These are phyloP conservation scores for Arabidopsis suecica DNA, from an alignment of 345 rosid species.

Conservation along the genomic window DNA sequence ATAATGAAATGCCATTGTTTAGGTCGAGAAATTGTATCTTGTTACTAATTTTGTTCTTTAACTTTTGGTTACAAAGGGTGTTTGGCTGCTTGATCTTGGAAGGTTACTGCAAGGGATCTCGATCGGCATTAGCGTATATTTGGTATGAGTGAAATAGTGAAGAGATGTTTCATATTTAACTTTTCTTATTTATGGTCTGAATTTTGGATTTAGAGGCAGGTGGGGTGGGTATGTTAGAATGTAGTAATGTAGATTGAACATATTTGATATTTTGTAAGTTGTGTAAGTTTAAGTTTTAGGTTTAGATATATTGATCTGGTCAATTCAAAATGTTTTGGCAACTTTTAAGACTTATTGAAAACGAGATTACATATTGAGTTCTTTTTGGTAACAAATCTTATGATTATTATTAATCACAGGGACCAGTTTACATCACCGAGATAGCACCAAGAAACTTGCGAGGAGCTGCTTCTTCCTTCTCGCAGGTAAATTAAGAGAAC, in stretches of 20 bases:
- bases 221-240: too few species aligned
- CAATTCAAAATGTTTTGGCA: neutral
- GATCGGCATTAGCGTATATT: constrained; percentile 70
- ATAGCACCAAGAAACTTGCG: constrained; percentile 40
- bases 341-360: neutral
- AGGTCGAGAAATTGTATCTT: neutral
- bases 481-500: constrained; percentile 32
- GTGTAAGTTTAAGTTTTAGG: neutral
- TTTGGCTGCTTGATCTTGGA: constrained; percentile 70
- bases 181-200: neutral
- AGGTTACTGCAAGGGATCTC: constrained; percentile 70
- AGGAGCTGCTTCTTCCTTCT: constrained; percentile 43
- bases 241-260: neutral
- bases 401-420: constrained; percentile 13
- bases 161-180: neutral
- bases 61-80: constrained; percentile 45
- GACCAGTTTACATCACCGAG: constrained; percentile 46
- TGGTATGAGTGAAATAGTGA: constrained; percentile 54
- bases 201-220: neutral
- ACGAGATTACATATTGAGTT: neutral
- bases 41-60: neutral
- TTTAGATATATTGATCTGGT: constrained; percentile 45
- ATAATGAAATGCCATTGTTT: neutral
- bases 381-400: neutral
- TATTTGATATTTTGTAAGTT: neutral